Base-by-base conservation (phyloP, 2,329 filamentous ascomycete genomes). In the Elsinoe arachidis region DNA sequence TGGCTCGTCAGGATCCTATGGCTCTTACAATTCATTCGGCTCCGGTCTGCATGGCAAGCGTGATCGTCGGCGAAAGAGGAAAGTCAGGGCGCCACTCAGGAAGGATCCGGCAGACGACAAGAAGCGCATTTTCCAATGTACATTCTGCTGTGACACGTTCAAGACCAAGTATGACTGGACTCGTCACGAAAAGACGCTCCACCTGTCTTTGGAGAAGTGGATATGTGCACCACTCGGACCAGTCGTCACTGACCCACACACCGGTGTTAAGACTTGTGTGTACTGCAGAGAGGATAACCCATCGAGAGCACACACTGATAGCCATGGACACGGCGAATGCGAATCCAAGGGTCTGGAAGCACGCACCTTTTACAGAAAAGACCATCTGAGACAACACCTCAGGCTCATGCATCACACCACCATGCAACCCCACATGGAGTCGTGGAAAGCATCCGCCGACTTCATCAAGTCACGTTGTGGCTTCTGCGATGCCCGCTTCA, bases 181-280 rank as follows among this genome's bases (percentile, higher is more conserved):
- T 49, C 75, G 85, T 59, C 85, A 88, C 67, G 85, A 89, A 65
- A 53, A 73, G 83, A 61, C 85, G 80, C 67, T 70, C 81, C 63
- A 88, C 81, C 5, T 79, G 82, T 72, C 77, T 77, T 58, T 88
- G 79, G 86, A 80, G 83, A 59, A 88, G 80, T 44, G 76, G 78
- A 80, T 80, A 7, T 85, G 82, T 63, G 78, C 80, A 33, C 82
- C 81, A 2, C 68, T 78, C 3, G 82, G 82, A 5, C 77, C 78
- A 3, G 69, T 83, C 35, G 80, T 85, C 23, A 70, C 69, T 58
- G 77, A 81, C 1, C 78, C 83, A 33, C 66, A 74, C 1, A 83
- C 78, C n/a, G 81, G 82, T 26, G 71, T 78, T 62, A 74, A 74
- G 55, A 73, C 76, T 52, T 85, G 82, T 66, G 80, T 80, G 1